Evolutionary conservation across 139 green algal genomes (phyloP), one percentile per base, ranked within the genome.

Genomic region (Chlorella sp.): DNA sequence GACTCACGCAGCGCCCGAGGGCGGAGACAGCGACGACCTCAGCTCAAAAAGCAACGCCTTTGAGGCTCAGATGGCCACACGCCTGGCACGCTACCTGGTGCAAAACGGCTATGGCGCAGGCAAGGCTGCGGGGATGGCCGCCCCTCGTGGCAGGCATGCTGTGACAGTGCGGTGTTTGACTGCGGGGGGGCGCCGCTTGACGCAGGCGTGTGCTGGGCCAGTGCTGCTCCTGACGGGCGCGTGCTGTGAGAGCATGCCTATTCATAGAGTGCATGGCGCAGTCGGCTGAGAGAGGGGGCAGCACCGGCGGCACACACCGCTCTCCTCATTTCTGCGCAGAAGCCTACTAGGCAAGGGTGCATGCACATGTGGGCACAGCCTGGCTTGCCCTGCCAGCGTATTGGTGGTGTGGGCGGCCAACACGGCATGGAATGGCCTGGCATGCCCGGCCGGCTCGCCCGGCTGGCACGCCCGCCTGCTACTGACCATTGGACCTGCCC

Each of bases 11-110:
- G 42, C 96, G 79, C 96, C 95, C 14, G 73, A 91, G 61, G 95
- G 95, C 22, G 97, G 99, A 91, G 93, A 86, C 18, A 91, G 94
- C 89, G 96, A 97, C 4, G 93, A 92, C 32, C 95, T 96, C 28
- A 95, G 96, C 94, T 99, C 98, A 90, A 98, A 96, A 92, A 93
- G 98, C 92, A 99, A 99, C 92, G 92, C 98, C 30, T 96, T 88
- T 12, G 97, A 99, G 94, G 97, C 97, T 2, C 95, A 98, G 86
- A 97, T 97, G 69, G 81, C 97, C 21, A 95, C 97, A 26, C 94
- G 89, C 83, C 66, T 97, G 80, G 98, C 93, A 91, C 93, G 95
- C 91, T 97, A 97, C 92, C 98, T 99, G 96, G 91, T 97, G 30
- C 91, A 99, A 89, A 81, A 97, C 79, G 97, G 97, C 26, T 98